Base-by-base conservation (phyloP, 495 filamentous ascomycete genomes). In the Hamigera avellanea region DNA sequence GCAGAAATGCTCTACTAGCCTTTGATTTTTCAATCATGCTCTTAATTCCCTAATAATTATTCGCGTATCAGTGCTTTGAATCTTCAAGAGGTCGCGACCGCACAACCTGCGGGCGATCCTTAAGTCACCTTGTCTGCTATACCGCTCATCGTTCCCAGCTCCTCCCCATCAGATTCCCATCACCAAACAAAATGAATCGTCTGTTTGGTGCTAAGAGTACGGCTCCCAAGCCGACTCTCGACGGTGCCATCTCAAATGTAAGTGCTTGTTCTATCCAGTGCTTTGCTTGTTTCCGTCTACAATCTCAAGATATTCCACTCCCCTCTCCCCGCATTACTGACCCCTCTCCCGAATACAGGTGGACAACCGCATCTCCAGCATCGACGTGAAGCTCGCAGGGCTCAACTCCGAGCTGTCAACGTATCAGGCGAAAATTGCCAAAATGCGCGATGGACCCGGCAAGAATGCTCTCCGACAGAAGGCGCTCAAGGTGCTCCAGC, bases 371-470 rank as follows among this genome's bases (percentile, higher is more conserved):
- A 76, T 95, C 50, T 75, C 86, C 43, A 81, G 80, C 42, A 79
- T 95, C 66, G 93, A 99, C 61, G 86, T 95, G 33, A 95, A 95
- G 56, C 84, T 96, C 41, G 77, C 87, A 16, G 80, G 83, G 37
- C 73, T 96, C 14, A 95, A 91, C 64, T 78, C 81, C 41, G 91
- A 99, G 61, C 85, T 99, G 4, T 68, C 75, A 2, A 78, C 79
- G 19, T 93, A 95, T 70, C 88, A 96, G 59, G 57, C 76, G 39
- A 86, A 87, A 46, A 77, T 99, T 35, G 48, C 76, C 48, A 93
- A 93, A 59, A 93, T 95, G 86, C 85, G 91, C 48, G 88, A 95
- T 43, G 91, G 91, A 0, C 91, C 93, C 0, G 93, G 89, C 39
- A 96, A 99, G 49, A 79, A 72, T 6, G 91, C 91, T 6, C 72